A percentile compares a stretch with the other conserved stretches of the same genome.
phyloP scores from a whole-genome alignment of 495 filamentous ascomycete species.

The Annulohypoxylon stygium region DNA sequence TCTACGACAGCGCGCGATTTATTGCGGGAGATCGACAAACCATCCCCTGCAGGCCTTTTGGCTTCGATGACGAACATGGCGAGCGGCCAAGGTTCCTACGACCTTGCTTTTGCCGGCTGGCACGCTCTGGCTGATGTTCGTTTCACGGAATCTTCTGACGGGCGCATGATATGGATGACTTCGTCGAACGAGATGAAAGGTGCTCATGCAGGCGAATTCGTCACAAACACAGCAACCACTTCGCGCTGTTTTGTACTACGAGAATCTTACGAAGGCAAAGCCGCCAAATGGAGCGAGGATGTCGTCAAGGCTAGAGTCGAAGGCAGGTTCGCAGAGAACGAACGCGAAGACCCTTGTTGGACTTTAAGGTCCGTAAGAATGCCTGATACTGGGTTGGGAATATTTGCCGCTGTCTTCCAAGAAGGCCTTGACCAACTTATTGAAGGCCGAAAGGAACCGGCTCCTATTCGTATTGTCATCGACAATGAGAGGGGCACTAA shows the following conservation, averaged over 20 bases:
- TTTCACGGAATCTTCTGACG: slow-evolving; percentile 82
- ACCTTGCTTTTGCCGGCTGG: slow-evolving; percentile 80
- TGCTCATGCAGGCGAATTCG: slow-evolving; percentile 59
- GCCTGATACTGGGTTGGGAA: slow-evolving; percentile 69
- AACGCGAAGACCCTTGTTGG: slow-evolving; percentile 85
- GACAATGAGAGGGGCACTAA: slow-evolving; percentile 71
- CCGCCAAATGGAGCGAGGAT: slow-evolving; percentile 83
- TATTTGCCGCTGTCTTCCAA: slow-evolving; percentile 84
- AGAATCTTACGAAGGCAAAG: slow-evolving; percentile 84
- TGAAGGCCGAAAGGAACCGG: slow-evolving; percentile 69
- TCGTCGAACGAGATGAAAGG: slow-evolving; percentile 70
- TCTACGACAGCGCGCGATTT: slow-evolving; percentile 80
- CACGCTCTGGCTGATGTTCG: slow-evolving; percentile 76
- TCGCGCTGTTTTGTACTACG: slow-evolving; percentile 74
- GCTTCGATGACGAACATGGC: slow-evolving; percentile 68
- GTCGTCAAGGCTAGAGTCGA: slow-evolving; percentile 88
- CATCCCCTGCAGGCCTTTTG: slow-evolving; percentile 68
- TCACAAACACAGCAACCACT: slow-evolving; percentile 63
- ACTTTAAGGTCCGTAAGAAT: slow-evolving; percentile 75
- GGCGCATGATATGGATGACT: slow-evolving; percentile 78
- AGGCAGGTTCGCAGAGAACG: slow-evolving; percentile 79
- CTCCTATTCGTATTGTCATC: slow-evolving; percentile 70
- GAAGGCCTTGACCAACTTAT: slow-evolving; percentile 66
- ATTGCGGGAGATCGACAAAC: slow-evolving; percentile 84
- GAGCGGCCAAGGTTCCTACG: slow-evolving; percentile 64